Evolutionary conservation across 179 eudicot species (phyloP).

Genomic region (Amaranthus tricolor): DNA sequence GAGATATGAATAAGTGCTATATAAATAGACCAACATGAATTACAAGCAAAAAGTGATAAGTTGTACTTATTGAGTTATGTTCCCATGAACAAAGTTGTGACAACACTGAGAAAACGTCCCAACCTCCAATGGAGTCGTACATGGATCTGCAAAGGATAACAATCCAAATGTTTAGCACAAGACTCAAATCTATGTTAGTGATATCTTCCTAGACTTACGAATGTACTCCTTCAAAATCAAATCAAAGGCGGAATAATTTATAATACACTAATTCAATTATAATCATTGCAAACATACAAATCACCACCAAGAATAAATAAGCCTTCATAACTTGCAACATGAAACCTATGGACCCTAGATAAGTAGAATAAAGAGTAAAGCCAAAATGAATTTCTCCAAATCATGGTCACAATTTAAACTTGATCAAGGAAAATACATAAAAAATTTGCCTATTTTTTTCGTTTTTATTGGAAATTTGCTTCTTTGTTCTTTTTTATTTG

Average conservation of each 20-base stretch:
- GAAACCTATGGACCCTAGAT: not conserved
- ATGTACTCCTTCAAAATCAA: not conserved
- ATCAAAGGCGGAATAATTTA: not conserved
- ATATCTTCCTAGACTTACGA: not conserved
- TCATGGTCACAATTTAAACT: not conserved
- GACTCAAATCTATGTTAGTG: not conserved
- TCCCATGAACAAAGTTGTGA: not conserved
- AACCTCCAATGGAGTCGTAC: not conserved
- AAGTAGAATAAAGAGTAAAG: not conserved
- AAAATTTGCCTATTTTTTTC: not conserved
- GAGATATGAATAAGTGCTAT: not conserved
- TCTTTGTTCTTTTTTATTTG: no score
- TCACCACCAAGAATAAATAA: not conserved
- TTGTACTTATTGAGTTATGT: no score
- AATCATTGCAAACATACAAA: not conserved
- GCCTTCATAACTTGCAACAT: not conserved
- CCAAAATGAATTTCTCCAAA: not conserved
- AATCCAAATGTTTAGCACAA: not conserved
- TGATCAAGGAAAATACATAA: no score
- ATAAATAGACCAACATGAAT: not conserved
- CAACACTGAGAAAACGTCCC: not conserved
- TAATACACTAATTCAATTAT: not conserved
- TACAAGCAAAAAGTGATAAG: not conserved
- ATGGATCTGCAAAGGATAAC: not conserved
- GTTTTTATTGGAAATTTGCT: not conserved